Conservation (phyloP, 495 filamentous ascomycete genomes). For the Penicillium cosmopolitanum region DNA sequence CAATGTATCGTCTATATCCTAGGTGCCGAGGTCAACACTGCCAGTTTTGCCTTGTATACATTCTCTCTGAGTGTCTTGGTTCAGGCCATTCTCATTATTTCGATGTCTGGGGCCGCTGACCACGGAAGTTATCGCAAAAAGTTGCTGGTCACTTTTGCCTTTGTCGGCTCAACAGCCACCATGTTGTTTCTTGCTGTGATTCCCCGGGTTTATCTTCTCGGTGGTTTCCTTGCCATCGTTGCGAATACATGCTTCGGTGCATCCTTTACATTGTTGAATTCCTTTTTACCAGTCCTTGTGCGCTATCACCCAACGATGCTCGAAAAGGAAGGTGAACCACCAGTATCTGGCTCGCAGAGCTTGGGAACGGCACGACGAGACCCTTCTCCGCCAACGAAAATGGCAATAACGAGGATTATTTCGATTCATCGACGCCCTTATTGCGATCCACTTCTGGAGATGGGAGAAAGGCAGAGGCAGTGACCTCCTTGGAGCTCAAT, state of each 20-base stretch:
- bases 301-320: slow-evolving; percentile 67
- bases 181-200: slow-evolving; percentile 87
- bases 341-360: background rate
- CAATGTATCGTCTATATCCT: slow-evolving; percentile 85
- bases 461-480: slow-evolving; percentile 18
- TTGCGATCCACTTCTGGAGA: slow-evolving; percentile 17
- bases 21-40: slow-evolving; percentile 88
- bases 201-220: slow-evolving; percentile 75
- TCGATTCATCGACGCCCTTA: slow-evolving; percentile 43
- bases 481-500: slow-evolving; percentile 64
- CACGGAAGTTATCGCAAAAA: slow-evolving; percentile 92
- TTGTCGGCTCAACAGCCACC: slow-evolving; percentile 75
- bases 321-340: slow-evolving; percentile 1
- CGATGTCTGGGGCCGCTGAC: slow-evolving; percentile 94
- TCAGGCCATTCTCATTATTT: slow-evolving; percentile 88
- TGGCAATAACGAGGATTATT: background rate
- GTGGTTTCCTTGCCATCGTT: slow-evolving; percentile 80
- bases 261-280: slow-evolving; percentile 84
- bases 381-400: background rate
- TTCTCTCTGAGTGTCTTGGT: slow-evolving; percentile 90
- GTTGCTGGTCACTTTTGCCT: slow-evolving; percentile 80
- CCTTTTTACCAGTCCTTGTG: slow-evolving; percentile 80
- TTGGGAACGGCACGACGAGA: background rate
- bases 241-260: slow-evolving; percentile 90
- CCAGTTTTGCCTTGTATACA: slow-evolving; percentile 97